A percentile compares a stretch with the other conserved stretches of the same genome.
phyloP scores from a whole-genome alignment of 345 rosid species.

The Garcia nutans region DNA sequence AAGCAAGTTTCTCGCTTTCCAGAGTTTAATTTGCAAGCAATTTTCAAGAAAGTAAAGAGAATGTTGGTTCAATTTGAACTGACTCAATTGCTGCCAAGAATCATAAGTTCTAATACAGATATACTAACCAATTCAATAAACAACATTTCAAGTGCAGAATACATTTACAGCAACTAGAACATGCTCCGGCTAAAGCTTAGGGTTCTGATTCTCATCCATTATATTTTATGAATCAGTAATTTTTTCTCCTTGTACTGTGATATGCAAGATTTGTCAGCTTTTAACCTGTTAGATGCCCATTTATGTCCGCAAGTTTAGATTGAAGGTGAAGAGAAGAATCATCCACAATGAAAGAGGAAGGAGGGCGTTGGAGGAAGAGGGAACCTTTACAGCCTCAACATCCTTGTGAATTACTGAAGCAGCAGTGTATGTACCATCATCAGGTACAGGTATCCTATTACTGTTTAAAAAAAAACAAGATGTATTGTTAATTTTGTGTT shows the following conservation, averaged over 20 bases:
- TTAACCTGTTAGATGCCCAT: neutral
- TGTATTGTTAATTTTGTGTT: too few species aligned
- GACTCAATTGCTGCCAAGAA: neutral
- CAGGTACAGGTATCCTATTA: slow-evolving; percentile 12
- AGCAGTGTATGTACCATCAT: slow-evolving; percentile 23
- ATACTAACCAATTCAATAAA: neutral
- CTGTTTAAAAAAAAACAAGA: slow-evolving; percentile 21
- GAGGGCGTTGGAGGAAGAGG: slow-evolving; percentile 48
- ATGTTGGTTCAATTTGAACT: neutral
- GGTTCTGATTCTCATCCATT: neutral
- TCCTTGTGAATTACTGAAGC: slow-evolving; percentile 29
- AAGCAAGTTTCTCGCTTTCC: neutral
- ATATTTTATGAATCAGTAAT: too few species aligned
- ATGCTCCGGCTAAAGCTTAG: too few species aligned
- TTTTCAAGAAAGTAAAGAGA: too few species aligned
- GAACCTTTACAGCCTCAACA: slow-evolving; percentile 33
- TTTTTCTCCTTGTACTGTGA: neutral
- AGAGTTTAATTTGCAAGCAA: neutral
- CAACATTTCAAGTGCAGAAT: neutral
- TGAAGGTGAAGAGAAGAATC: slow-evolving; percentile 30
- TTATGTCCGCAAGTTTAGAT: slow-evolving; percentile 20
- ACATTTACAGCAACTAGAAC: too few species aligned
- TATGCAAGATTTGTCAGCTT: neutral
- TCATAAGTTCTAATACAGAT: neutral
- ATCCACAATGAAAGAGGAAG: slow-evolving; percentile 33